Evolutionary conservation across 805 yeast genomes (phyloP).

Genomic region (Naumovozyma baii): DNA sequence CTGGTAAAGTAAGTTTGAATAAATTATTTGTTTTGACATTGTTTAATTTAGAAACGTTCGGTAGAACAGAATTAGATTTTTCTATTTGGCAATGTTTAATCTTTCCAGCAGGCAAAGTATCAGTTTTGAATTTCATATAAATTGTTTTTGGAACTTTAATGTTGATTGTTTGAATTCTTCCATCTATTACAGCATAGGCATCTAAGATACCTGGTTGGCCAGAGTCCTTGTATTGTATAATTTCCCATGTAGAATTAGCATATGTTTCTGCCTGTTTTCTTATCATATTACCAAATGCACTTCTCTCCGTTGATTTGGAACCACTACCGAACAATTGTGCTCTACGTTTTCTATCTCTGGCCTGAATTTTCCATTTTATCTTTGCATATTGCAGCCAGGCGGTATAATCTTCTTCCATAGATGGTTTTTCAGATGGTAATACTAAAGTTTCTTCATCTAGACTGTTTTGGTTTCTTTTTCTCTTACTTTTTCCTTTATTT

Average conservation of each 20-base stretch:
- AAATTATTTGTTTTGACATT: conserved; percentile 37
- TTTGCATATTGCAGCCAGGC: conserved; percentile 69
- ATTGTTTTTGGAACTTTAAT: conserved; percentile 68
- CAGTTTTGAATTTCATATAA: conserved; percentile 54
- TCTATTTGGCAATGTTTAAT: conserved; percentile 48
- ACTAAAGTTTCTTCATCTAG: conserved; percentile 40
- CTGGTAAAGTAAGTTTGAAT: conserved; percentile 62
- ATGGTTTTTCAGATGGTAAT: conserved; percentile 42
- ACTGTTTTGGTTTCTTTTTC: conserved; percentile 27
- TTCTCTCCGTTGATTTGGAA: conserved; percentile 42
- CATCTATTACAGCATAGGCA: conserved; percentile 59
- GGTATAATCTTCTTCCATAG: conserved; percentile 54
- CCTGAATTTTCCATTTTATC: conserved; percentile 77
- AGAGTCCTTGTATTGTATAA: conserved; percentile 58
- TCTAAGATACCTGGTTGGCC: conserved; percentile 64
- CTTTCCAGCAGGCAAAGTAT: conserved; percentile 31
- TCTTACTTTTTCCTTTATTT: conserved; percentile 13
- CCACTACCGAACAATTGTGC: conserved; percentile 68
- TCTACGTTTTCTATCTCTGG: conserved; percentile 62
- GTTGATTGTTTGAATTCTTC: conserved; percentile 61
- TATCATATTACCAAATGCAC: conserved; percentile 58
- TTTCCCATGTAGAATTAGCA: conserved; percentile 76
- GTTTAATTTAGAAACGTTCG: conserved; percentile 46
- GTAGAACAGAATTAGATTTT: conserved; percentile 51
- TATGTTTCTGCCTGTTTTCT: conserved; percentile 70